Percentiles rank a stretch among this genome's conserved stretches.
phyloP scores from a whole-genome alignment of 140 eudicot species.

The Oenanthe javanica region DNA sequence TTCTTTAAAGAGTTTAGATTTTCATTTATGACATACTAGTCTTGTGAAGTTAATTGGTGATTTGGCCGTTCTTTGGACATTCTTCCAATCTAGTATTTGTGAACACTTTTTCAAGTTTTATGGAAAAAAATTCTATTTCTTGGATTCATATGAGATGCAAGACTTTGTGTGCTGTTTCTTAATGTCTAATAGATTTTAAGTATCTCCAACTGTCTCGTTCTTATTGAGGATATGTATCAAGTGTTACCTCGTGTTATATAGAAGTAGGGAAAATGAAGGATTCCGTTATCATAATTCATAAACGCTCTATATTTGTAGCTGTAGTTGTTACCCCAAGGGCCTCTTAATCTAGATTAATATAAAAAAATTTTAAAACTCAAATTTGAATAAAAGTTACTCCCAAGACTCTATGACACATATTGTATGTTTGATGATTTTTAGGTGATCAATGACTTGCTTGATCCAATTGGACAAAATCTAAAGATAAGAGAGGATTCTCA shows the following conservation, averaged over 20 bases:
- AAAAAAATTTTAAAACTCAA: no score
- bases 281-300: neutral
- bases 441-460: constrained; percentile 93
- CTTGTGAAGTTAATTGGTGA: neutral
- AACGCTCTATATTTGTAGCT: neutral
- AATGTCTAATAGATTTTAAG: neutral
- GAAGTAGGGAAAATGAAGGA: neutral
- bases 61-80: neutral
- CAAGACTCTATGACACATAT: neutral
- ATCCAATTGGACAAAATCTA: constrained; percentile 89
- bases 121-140: neutral
- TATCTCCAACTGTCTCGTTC: neutral
- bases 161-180: neutral
- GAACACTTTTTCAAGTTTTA: neutral
- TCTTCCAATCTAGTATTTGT: neutral
- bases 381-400: neutral
- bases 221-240: neutral
- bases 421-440: constrained; percentile 21
- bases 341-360: neutral
- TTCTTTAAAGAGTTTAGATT: neutral
- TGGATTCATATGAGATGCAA: neutral
- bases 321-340: neutral
- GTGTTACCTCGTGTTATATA: neutral
- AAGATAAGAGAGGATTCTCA: constrained; percentile 81
- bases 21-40: neutral